phyloP scores from a whole-genome alignment of 2,329 filamentous ascomycete species.

The Fusarium sp. region DNA sequence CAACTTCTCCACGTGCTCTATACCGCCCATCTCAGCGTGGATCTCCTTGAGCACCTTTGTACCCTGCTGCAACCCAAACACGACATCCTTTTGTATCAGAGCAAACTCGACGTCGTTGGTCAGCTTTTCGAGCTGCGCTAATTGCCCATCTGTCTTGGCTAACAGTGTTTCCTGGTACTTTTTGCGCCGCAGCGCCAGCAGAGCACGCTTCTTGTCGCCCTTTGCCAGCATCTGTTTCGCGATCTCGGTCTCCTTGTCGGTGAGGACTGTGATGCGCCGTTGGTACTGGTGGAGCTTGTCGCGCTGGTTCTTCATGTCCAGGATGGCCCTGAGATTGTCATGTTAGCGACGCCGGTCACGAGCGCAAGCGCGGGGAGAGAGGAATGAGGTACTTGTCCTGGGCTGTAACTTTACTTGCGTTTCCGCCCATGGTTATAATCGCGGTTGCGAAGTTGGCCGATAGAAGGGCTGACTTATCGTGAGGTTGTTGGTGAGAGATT shows the following conservation, averaged over 20 bases:
- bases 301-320: constrained; percentile 96
- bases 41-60: constrained; percentile 91
- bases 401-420: constrained; percentile 65
- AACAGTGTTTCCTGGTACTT: constrained; percentile 96
- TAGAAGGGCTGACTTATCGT: neutral
- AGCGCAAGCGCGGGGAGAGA: constrained; percentile 28
- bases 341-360: constrained; percentile 26
- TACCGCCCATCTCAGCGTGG: constrained; percentile 92
- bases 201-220: constrained; percentile 81
- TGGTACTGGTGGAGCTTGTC: constrained; percentile 98
- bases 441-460: constrained; percentile 9
- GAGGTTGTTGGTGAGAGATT: neutral
- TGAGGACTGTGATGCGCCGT: constrained; percentile 85
- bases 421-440: constrained; percentile 60
- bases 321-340: constrained; percentile 76
- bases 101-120: constrained; percentile 94
- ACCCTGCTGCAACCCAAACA: constrained; percentile 92
- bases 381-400: constrained; percentile 80
- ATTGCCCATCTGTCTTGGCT: constrained; percentile 87
- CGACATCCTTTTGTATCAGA: constrained; percentile 93
- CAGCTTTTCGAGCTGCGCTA: constrained; percentile 91
- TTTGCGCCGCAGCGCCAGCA: constrained; percentile 89
- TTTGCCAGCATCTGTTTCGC: constrained; percentile 82
- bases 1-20: constrained; percentile 93
- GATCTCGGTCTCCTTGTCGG: constrained; percentile 85